These are phyloP conservation scores for Paxillus ammoniavirescens DNA, from an alignment of 768 basidiomycete species.

Conservation along the genomic window DNA sequence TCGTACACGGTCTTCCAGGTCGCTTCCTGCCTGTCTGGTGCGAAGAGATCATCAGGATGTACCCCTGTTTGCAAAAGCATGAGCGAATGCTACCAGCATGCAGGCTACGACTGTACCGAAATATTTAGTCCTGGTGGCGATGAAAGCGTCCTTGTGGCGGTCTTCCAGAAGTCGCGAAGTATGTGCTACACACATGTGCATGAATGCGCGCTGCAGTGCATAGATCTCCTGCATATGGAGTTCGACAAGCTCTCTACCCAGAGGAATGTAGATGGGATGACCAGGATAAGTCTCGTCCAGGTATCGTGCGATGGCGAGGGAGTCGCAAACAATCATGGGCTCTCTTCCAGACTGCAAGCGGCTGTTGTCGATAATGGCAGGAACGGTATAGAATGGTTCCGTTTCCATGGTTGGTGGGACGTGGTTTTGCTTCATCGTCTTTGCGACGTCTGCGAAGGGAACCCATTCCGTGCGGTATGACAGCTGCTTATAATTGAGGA, in stretches of 20 bases:
- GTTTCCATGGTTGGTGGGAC: not conserved
- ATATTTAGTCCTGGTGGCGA: not conserved
- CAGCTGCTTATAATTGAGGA: too few relatives aligned
- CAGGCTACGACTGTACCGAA: not conserved
- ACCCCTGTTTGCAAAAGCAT: not conserved
- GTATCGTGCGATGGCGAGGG: conserved; percentile 44
- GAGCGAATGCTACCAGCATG: not conserved
- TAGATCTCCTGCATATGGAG: not conserved
- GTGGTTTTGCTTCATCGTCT: not conserved
- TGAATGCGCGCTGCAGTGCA: not conserved
- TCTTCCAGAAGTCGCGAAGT: not conserved
- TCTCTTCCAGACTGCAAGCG: conserved; percentile 22
- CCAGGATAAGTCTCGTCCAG: conserved; percentile 46
- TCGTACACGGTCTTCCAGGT: not conserved
- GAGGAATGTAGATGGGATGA: not conserved
- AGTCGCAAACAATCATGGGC: conserved; percentile 34
- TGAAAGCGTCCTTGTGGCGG: not conserved
- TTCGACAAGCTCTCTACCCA: not conserved
- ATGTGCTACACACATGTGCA: not conserved
- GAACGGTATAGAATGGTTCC: conserved; percentile 39
- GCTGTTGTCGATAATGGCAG: conserved; percentile 43
- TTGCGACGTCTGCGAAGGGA: too few relatives aligned
- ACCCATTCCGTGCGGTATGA: too few relatives aligned
- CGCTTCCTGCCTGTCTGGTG: too few relatives aligned
- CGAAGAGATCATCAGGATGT: not conserved